Evolutionary conservation across 345 rosid species (phyloP).

Genomic region (Euphorbia lathyris): DNA sequence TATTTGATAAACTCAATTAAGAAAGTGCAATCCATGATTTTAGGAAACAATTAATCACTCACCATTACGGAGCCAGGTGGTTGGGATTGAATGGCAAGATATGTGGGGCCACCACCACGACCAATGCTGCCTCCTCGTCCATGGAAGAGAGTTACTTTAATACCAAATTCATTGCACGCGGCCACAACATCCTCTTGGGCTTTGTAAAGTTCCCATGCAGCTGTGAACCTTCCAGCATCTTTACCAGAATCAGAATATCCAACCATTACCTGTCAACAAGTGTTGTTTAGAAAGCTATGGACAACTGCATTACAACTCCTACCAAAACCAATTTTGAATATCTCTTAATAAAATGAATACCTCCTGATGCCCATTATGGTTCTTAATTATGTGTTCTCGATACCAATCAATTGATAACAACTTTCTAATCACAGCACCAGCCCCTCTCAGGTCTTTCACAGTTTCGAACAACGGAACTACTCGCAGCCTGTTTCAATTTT

Average conservation of each 20-base stretch:
- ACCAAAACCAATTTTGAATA: slow-evolving; percentile 4
- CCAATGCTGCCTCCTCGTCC: slow-evolving; percentile 99
- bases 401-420: slow-evolving; percentile 94
- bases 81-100: slow-evolving; percentile 96
- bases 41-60: slow-evolving; percentile 24
- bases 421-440: slow-evolving; percentile 82
- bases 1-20: not conserved
- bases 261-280: slow-evolving; percentile 77
- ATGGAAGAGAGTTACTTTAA: slow-evolving; percentile 89
- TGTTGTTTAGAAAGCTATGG: slow-evolving; percentile 6
- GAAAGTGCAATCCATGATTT: not conserved
- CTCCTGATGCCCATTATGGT: slow-evolving; percentile 93
- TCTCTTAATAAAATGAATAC: slow-evolving; percentile 29
- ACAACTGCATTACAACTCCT: slow-evolving; percentile 5
- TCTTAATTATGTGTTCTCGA: slow-evolving; percentile 65
- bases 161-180: slow-evolving; percentile 82
- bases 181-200: slow-evolving; percentile 98
- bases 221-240: slow-evolving; percentile 98
- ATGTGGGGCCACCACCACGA: slow-evolving; percentile 98
- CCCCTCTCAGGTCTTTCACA: slow-evolving; percentile 82
- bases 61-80: slow-evolving; percentile 99
- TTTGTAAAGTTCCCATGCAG: slow-evolving; percentile 99
- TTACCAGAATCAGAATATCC: slow-evolving; percentile 99
- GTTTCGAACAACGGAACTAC: slow-evolving; percentile 97
- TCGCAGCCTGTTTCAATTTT: slow-evolving; percentile 53